Base-by-base conservation (phyloP, 202 grass and related monocot genomes). In the Brachypodium distachyon region DNA sequence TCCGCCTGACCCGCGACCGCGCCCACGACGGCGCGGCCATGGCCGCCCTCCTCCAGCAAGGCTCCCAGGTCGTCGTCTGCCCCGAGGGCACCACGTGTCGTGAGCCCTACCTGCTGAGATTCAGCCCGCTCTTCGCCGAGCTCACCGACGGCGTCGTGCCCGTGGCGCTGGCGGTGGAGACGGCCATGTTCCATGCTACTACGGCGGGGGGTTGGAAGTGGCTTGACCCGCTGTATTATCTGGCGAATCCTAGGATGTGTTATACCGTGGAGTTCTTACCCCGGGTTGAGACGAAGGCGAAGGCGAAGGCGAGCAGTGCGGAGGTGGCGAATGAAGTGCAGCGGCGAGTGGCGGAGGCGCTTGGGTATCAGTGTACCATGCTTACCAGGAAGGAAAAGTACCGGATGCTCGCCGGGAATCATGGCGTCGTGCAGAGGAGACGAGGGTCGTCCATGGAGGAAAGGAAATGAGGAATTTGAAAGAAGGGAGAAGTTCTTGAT, bases 351-450 rank as follows among this genome's bases (percentile, higher is more conserved):
- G 93, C 85, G 18, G 73, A 7, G 19, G 81, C 86, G 27, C 81
- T 97, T 5, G 93, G 90, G 21, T 97, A 93, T 17, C n/a, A 83
- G 48, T 84, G 84, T 70, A 91, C 93, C 63, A 84, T 83, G 73
- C 88, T 97, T 48, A 87, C 88, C 0, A 90, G 93, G 70, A 93
- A 80, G 81, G 90, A 93, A 22, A 97, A 93, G 90, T 97, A 97
- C 50, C 74, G 48, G 50, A 81, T 93, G 85, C 86, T 97, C 29
- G 90, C 84, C n/a, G 90, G 85, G 56, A 97, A 88, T 54, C 87
- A 97, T 4, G 93, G 93, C 61, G 11, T 9, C 67, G 75, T 83
- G 25, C 73, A 44, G 47, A 32, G 18, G 39, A 11, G 11, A n/a
- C n/a, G n/a, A n/a, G n/a, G n/a, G n/a, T n/a, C n/a, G n/a, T n/a